A percentile compares a stretch with the other conserved stretches of the same genome.
phyloP scores from a whole-genome alignment of 208 protist species.

The Sergeia podlipaevii region DNA sequence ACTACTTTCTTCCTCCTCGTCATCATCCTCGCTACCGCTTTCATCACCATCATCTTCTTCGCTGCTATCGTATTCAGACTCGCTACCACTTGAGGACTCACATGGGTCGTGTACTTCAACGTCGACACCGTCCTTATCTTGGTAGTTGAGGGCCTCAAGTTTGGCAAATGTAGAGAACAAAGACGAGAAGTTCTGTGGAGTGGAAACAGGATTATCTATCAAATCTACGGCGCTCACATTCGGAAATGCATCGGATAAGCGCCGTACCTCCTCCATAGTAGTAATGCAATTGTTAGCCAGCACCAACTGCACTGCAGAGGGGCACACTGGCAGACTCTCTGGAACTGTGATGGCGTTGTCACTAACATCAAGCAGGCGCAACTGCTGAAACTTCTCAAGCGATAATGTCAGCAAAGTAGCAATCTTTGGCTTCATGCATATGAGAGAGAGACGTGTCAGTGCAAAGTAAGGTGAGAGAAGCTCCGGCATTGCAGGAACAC shows the following conservation, averaged over 20 bases:
- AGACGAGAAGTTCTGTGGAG: conserved; percentile 25
- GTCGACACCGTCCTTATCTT: conserved; percentile 43
- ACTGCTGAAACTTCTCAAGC: conserved; percentile 20
- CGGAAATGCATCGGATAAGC: conserved; percentile 45
- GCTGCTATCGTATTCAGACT: conserved; percentile 8
- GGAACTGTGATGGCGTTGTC: conserved; percentile 68
- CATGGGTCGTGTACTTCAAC: conserved; percentile 34
- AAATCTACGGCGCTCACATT: conserved; percentile 66
- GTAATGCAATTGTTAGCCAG: conserved; percentile 69
- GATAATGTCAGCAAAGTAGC: conserved; percentile 22
- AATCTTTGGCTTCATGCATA: conserved; percentile 63
- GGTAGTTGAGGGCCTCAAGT: conserved; percentile 48
- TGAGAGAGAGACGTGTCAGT: conserved; percentile 55
- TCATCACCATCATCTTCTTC: conserved; percentile 21
- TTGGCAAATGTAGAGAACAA: conserved; percentile 56
- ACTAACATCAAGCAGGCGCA: conserved; percentile 78
- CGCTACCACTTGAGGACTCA: conserved; percentile 12
- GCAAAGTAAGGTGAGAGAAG: conserved; percentile 38
- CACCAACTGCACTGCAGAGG: conserved; percentile 40
- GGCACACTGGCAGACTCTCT: conserved; percentile 12
- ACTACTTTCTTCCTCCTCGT: conserved; percentile 13
- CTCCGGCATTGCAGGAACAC: conserved; percentile 46
- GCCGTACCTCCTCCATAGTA: conserved; percentile 43
- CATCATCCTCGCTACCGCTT: conserved; percentile 5
- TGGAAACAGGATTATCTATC: conserved; percentile 52